A percentile compares a stretch with the other conserved stretches of the same genome.
Evolutionary conservation across 2,329 filamentous ascomycete genomes (phyloP).

Genomic region (Sclerotinia subarctica): DNA sequence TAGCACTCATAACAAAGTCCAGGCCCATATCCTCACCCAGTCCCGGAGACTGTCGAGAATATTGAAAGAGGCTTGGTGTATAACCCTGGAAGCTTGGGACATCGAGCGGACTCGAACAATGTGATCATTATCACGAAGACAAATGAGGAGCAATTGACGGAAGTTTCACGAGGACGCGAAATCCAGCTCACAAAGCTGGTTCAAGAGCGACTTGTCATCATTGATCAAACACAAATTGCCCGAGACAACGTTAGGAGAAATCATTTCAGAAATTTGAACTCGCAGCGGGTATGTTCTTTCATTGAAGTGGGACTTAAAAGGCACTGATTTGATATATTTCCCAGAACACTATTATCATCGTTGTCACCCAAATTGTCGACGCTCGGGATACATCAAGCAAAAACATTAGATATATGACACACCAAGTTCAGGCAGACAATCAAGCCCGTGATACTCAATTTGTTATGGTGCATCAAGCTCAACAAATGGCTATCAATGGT

Average conservation of each 20-base stretch:
- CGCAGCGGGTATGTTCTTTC: constrained; percentile 30
- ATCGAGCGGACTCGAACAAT: constrained; percentile 19
- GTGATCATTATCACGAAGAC: constrained; percentile 28
- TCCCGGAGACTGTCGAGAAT: constrained; percentile 26
- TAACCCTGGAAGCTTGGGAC: constrained; percentile 21
- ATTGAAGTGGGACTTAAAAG: not conserved
- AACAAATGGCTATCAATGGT: constrained; percentile 21
- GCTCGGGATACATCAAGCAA: constrained; percentile 26
- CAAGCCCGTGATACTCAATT: constrained; percentile 20
- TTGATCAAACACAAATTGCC: constrained; percentile 24
- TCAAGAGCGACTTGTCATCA: constrained; percentile 21
- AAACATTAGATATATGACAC: constrained; percentile 33
- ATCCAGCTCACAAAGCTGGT: constrained; percentile 26
- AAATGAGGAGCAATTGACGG: constrained; percentile 23
- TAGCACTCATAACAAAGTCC: constrained; percentile 22
- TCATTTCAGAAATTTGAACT: constrained; percentile 33
- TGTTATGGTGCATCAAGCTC: constrained; percentile 28
- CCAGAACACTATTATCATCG: constrained; percentile 35
- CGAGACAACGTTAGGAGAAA: constrained; percentile 37
- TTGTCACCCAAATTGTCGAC: constrained; percentile 34
- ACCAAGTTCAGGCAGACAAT: constrained; percentile 32
- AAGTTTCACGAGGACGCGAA: constrained; percentile 22
- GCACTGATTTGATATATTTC: constrained; percentile 18
- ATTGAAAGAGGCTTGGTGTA: constrained; percentile 30
- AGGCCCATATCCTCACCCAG: constrained; percentile 32